Base-by-base conservation (phyloP, 1,139 yeast species). In the Groenewaldozyma auringiensis region DNA sequence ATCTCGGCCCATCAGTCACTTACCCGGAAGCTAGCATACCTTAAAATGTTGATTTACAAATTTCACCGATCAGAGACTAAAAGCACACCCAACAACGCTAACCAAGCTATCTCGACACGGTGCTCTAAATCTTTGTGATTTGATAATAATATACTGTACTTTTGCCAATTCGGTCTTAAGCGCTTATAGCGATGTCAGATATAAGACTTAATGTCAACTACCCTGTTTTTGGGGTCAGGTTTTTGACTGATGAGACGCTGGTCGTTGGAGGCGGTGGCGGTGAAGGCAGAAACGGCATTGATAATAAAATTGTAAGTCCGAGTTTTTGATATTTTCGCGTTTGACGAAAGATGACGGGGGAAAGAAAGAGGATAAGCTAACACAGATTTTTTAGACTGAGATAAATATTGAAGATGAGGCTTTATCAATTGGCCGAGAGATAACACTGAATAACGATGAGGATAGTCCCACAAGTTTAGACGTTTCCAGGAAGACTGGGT, bases 261-360 rank as follows among this genome's bases (percentile, higher is more conserved):
- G 64, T 88, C 44, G 84, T 83, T 25, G 79, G 88, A 3, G 98
- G 98, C 37, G 98, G 97, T 40, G 96, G 96, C 34, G 97, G 96
- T 35, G 95, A 86, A 63, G 95, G 95, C 14, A 81, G 61, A 67
- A 81, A 86, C 59, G 96, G 96, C 39, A 79, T 88, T 47, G 85
- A 92, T 40, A 89, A 89, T 64, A 87, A 84, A 62, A 70, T 89
- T 55, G 61, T 58, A 47, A 35, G 58, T 49, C 36, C 25, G 37
- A 42, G 18, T 27, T 20, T 16, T 18, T 2, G 17, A 14, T 3
- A 17, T 11, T 37, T 18, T 18, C 16, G n/a, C n/a, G 27, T 16
- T 20, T 31, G 21, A 11, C 25, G 29, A 25, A 25, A 6, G 29
- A 37, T 16, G 20, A 6, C 16, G 9, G 13, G 21, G 8, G 8